These are phyloP conservation scores for Pythium catenulatum DNA, from an alignment of 352 stramenopile species.

Conservation along the genomic window DNA sequence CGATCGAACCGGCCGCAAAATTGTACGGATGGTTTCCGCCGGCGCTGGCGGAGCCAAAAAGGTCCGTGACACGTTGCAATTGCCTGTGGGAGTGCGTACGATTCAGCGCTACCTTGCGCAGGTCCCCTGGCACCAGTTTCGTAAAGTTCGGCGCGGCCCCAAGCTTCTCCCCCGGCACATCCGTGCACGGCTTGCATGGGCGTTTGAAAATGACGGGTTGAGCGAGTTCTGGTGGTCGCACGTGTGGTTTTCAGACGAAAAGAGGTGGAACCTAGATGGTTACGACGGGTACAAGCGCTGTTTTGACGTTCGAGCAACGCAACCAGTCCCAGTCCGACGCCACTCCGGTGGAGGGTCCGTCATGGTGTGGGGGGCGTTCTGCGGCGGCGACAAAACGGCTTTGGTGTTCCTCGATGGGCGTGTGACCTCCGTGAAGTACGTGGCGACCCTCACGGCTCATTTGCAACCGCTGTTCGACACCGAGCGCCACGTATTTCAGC, in stretches of 20 bases:
- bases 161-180: no score
- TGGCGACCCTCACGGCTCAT: not conserved
- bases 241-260: not conserved
- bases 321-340: not conserved
- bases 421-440: not conserved
- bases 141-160: no score
- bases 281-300: not conserved
- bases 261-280: conserved; percentile 21
- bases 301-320: not conserved
- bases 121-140: no score
- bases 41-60: no score
- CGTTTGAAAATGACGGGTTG: no score
- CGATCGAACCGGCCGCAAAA: no score
- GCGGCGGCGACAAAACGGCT: not conserved
- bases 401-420: conserved; percentile 14
- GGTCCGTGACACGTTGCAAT: no score
- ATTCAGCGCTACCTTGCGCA: no score
- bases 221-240: no score
- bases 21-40: no score
- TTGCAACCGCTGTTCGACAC: not conserved
- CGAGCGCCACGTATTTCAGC: not conserved
- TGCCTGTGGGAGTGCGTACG: no score
- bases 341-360: conserved; percentile 12
- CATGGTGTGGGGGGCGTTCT: conserved; percentile 3
- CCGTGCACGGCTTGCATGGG: no score